phyloP scores from a whole-genome alignment of 1,284 basidiomycete genomes.

The Irpex rosettiformis region DNA sequence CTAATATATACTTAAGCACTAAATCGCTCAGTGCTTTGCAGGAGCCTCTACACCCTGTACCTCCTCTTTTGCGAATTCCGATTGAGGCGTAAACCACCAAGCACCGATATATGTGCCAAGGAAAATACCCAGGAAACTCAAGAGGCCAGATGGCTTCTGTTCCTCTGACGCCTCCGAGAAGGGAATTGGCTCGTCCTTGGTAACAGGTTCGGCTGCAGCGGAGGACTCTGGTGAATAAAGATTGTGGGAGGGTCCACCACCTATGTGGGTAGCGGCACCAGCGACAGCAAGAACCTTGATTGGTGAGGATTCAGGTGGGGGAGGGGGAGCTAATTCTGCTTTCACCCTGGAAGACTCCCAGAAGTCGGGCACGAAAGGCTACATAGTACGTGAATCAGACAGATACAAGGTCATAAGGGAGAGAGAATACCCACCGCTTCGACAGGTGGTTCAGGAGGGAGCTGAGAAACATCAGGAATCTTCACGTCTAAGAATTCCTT shows the following conservation, averaged over 20 bases:
- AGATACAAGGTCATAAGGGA: conserved; percentile 9
- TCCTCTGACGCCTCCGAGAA: conserved; percentile 24
- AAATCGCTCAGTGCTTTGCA: not conserved
- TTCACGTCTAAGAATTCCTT: conserved; percentile 43
- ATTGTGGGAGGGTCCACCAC: conserved; percentile 64
- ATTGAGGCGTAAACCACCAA: conserved; percentile 32
- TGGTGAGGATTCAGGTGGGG: conserved; percentile 27
- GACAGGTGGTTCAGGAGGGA: conserved; percentile 39
- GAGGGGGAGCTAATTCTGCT: conserved; percentile 25
- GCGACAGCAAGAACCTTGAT: conserved; percentile 76
- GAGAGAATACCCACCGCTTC: conserved; percentile 54
- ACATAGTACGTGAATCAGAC: conserved; percentile 25
- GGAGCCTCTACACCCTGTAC: not conserved
- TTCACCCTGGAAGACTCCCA: conserved; percentile 57
- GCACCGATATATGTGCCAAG: conserved; percentile 50
- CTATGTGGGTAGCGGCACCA: conserved; percentile 58
- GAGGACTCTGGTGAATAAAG: conserved; percentile 33
- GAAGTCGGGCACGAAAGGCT: conserved; percentile 71
- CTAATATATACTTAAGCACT: not conserved
- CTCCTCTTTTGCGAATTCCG: conserved; percentile 20
- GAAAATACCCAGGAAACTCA: conserved; percentile 49
- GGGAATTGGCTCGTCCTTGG: conserved; percentile 17
- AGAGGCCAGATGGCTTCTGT: conserved; percentile 45
- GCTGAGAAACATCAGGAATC: conserved; percentile 53
- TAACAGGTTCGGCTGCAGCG: not conserved